Percentiles rank a stretch among this genome's conserved stretches.
Conservation (phyloP, 2,329 filamentous ascomycete genomes). For the Colletotrichum theobromicola region DNA sequence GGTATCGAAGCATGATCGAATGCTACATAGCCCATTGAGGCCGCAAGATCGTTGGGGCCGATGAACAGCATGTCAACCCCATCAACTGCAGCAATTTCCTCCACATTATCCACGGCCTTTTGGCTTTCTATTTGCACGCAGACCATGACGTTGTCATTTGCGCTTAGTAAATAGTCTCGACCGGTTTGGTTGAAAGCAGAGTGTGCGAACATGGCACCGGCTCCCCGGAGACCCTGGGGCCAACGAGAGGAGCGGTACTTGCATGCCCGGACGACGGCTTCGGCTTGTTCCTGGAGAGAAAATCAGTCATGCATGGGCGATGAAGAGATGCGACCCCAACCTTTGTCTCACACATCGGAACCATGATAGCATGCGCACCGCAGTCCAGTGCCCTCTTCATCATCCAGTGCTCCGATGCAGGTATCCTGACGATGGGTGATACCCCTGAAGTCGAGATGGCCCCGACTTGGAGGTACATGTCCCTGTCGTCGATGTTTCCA, state of each 20-base stretch:
- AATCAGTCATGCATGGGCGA: background rate
- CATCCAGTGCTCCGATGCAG: background rate
- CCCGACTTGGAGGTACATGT: background rate
- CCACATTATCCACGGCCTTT: slow-evolving; percentile 49
- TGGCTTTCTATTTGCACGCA: slow-evolving; percentile 51
- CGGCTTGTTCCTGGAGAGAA: slow-evolving; percentile 26
- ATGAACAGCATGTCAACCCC: slow-evolving; percentile 51
- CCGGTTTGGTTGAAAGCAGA: slow-evolving; percentile 30
- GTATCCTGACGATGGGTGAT: background rate
- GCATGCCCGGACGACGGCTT: slow-evolving; percentile 27
- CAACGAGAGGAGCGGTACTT: slow-evolving; percentile 30
- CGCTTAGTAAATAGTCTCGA: slow-evolving; percentile 51
- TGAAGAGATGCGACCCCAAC: too few species aligned
- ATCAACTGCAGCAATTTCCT: slow-evolving; percentile 44
- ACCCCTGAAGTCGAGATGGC: background rate
- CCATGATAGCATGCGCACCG: slow-evolving; percentile 55
- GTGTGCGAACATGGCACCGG: slow-evolving; percentile 33
- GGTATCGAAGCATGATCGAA: slow-evolving; percentile 35
- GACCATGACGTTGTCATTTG: slow-evolving; percentile 51
- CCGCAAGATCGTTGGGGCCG: slow-evolving; percentile 47
- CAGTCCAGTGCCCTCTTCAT: slow-evolving; percentile 46
- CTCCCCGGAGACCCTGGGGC: slow-evolving; percentile 29
- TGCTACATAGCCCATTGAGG: slow-evolving; percentile 33
- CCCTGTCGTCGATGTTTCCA: background rate
- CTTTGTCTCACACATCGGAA: slow-evolving; percentile 34